Base-by-base conservation (phyloP, 1,139 yeast genomes). In the Candida labiduridarum region DNA sequence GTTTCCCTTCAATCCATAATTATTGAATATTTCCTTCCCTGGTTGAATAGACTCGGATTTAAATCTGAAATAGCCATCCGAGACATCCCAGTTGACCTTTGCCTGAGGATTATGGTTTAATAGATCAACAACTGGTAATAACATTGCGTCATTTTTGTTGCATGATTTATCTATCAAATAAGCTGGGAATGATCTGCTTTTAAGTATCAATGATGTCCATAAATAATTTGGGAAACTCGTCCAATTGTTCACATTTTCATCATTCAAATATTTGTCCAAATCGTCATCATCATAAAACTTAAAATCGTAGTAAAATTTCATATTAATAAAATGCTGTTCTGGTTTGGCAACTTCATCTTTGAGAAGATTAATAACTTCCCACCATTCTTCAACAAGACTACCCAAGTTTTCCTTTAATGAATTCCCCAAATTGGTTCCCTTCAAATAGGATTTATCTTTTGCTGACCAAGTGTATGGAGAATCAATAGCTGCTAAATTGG, bases 1-100 rank as follows among this genome's bases (percentile, higher is more conserved):
- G 61, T 91, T 91, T 0, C 95, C 86, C 63, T 90, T 91, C 52
- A 84, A 81, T 1, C 98, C 98, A 65, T 92, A 91, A 65, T 89
- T 90, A 64, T 91, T 90, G 64, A 67, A 85, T 1, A 90, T 59
- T 60, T 89, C 87, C 4, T 63, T 61, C 0, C 82, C 84, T 0
- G 48, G 49, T 3, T 40, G 22, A 5, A 18, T 14, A 8, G 62
- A 55, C n/a, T 66, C 63, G 42, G 78, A 64, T 44, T 62, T 63
- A 60, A 77, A 64, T 49, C 61, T 59, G 47, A 74, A 74, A 30
- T 45, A 59, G 11, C 56, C 59, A 25, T 60, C 59, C 1, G 57
- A 55, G 12, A 65, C 65, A 0, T 60, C 55, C 97, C 97, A 91
- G 31, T 75, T 72, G 1, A 90, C 91, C n/a, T 79, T 70, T 0